Conservation (phyloP, 2,329 filamentous ascomycete species). For the Oidium heveae region DNA sequence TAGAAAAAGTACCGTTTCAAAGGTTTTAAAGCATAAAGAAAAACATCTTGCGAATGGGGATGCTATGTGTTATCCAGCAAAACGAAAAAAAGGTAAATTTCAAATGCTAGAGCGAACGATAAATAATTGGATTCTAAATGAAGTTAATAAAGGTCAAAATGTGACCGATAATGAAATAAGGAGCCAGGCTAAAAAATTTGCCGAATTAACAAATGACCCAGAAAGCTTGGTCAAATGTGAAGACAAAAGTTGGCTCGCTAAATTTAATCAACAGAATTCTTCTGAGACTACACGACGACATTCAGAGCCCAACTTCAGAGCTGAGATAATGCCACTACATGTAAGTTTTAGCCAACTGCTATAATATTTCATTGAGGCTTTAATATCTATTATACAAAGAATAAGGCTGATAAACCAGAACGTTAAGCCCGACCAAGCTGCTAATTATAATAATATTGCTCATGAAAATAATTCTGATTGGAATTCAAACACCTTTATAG, state of each 20-base stretch:
- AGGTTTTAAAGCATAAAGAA: constrained; percentile 82
- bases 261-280: constrained; percentile 46
- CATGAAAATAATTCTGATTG: no score
- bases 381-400: no score
- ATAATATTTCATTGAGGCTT: no score
- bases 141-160: constrained; percentile 47
- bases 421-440: no score
- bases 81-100: constrained; percentile 60
- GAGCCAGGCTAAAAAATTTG: constrained; percentile 64
- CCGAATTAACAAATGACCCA: constrained; percentile 41
- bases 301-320: no score
- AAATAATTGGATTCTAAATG: constrained; percentile 64
- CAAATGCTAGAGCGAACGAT: constrained; percentile 84
- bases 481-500: no score
- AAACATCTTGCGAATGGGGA: constrained; percentile 73
- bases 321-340: no score
- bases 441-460: no score
- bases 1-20: constrained; percentile 68
- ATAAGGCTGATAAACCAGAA: no score
- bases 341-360: no score
- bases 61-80: constrained; percentile 53
- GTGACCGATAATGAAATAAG: constrained; percentile 61
- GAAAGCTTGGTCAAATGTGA: constrained; percentile 48
- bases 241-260: constrained; percentile 64
- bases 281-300: no score